A percentile compares a stretch with the other conserved stretches of the same genome.
Evolutionary conservation across 2,329 filamentous ascomycete genomes (phyloP).

Genomic region (Calonectria fujianensis): DNA sequence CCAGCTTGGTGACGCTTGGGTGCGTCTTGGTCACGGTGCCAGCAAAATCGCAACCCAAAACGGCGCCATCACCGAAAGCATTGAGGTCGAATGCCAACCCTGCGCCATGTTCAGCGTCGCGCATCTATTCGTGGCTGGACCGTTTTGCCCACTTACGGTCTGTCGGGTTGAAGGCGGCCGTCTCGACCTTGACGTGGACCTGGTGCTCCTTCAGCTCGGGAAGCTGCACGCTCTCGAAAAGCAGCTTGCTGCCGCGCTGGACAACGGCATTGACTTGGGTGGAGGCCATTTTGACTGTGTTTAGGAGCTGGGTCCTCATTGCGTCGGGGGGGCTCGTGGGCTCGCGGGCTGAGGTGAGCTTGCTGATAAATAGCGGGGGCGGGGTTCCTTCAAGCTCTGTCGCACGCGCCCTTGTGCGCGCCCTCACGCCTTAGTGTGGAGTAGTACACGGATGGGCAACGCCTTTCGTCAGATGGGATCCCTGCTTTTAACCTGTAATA

Average conservation of each 20-base stretch:
- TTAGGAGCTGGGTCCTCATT: slow-evolving; percentile 9
- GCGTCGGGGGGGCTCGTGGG: background rate
- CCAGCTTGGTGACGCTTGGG: slow-evolving; percentile 40
- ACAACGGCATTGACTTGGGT: slow-evolving; percentile 37
- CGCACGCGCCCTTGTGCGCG: background rate
- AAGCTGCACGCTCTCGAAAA: background rate
- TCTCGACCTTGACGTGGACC: slow-evolving; percentile 48
- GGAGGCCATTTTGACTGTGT: slow-evolving; percentile 26
- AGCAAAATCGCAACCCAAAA: slow-evolving; percentile 61
- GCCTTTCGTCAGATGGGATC: background rate
- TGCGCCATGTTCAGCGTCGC: background rate
- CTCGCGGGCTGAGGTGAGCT: background rate
- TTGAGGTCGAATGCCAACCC: slow-evolving; percentile 59
- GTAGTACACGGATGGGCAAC: background rate
- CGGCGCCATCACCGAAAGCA: slow-evolving; percentile 61
- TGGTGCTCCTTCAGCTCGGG: slow-evolving; percentile 46
- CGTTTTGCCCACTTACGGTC: slow-evolving; percentile 42
- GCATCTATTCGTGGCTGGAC: background rate
- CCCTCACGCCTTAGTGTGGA: slow-evolving; percentile 18
- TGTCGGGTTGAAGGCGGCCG: slow-evolving; percentile 54
- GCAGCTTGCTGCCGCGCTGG: slow-evolving; percentile 30
- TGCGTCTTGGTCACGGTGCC: slow-evolving; percentile 60
- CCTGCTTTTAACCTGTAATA: background rate
- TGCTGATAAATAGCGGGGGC: slow-evolving; percentile 29
- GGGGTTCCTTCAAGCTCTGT: slow-evolving; percentile 12